Percentiles rank a stretch among this genome's conserved stretches.
These are phyloP conservation scores for Calonectria montana DNA, from an alignment of 2,329 filamentous ascomycete genomes.

Conservation along the genomic window DNA sequence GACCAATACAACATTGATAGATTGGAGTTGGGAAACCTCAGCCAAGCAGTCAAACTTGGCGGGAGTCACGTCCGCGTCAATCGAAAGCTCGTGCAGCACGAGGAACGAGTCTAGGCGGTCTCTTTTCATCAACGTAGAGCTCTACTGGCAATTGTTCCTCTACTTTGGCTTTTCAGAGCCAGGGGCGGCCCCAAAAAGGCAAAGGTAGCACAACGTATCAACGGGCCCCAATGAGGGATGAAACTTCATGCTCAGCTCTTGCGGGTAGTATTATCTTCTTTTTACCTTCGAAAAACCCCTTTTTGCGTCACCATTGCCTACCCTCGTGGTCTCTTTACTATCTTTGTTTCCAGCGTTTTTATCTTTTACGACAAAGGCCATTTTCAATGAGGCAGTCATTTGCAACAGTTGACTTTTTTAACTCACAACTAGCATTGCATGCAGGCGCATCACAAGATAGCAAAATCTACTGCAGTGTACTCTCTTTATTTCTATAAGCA, in stretches of 20 bases:
- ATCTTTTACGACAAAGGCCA: background rate
- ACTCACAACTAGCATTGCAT: background rate
- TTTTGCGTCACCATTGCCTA: background rate
- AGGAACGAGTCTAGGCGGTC: conserved; percentile 43
- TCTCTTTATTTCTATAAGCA: background rate
- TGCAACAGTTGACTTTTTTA: background rate
- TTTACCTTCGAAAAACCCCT: background rate
- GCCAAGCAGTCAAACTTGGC: conserved; percentile 32
- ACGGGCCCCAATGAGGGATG: background rate
- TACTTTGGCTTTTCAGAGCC: background rate
- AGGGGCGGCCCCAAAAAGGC: background rate
- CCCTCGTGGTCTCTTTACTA: too few relatives aligned
- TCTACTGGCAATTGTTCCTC: background rate
- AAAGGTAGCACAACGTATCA: too few relatives aligned
- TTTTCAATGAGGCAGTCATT: background rate
- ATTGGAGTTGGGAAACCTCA: conserved; percentile 48
- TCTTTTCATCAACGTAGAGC: background rate
- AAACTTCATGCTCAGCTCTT: too few relatives aligned
- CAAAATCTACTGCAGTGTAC: background rate
- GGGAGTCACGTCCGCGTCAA: conserved; percentile 44
- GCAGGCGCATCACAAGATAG: background rate
- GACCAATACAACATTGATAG: conserved; percentile 42
- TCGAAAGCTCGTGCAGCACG: conserved; percentile 45
- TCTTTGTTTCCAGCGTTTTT: background rate
- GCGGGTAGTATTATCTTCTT: background rate